Base-by-base conservation (phyloP, 257 asterid species). In the Anisodus tanguticus region DNA sequence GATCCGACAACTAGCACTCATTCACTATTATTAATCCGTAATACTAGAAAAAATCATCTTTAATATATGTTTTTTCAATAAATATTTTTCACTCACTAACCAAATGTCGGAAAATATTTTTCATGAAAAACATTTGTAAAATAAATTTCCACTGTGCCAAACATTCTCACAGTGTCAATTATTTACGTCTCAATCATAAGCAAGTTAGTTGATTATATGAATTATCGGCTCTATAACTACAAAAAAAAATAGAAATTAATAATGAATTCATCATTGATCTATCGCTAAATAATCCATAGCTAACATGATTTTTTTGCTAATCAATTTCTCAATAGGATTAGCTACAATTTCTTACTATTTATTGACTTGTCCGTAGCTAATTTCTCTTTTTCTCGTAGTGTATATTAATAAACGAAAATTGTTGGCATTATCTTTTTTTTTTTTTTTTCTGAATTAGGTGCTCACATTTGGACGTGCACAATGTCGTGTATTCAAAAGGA, bases 401-500 rank as follows among this genome's bases (percentile, higher is more conserved):
- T 41, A 2, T 41, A 39, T 57, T 12, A 82, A 19, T 19, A 31
- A 3, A 41, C n/a, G 26, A 55, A 55, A 1, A 11, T 55, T 55
- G 15, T 55, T 16, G 60, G 1, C 19, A 55, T 13, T 2, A 1
- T 17, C 6, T 51, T 11, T 10, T 6, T 6, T 49, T 10, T 6
- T 6, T 49, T 12, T 76, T 12, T 45, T 3, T 86, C 13, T 62
- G 3, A 64, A 41, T n/a, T 63, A 92, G 96, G 97, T 54, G 96
- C 96, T 4, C 97, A 93, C 96, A 6, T 88, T 92, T 51, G 96
- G 97, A 66, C 92, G 95, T 12, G 91, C 93, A 12, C 93, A 87
- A 43, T 93, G 96, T 41, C 66, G 90, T 59, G 2, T 84, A 11
- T 87, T 93, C 62, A 85, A 78, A 55, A 37, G 19, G 77, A 87